These are phyloP conservation scores for Favolaschia claudopus DNA, from an alignment of 768 basidiomycete species.

Conservation along the genomic window DNA sequence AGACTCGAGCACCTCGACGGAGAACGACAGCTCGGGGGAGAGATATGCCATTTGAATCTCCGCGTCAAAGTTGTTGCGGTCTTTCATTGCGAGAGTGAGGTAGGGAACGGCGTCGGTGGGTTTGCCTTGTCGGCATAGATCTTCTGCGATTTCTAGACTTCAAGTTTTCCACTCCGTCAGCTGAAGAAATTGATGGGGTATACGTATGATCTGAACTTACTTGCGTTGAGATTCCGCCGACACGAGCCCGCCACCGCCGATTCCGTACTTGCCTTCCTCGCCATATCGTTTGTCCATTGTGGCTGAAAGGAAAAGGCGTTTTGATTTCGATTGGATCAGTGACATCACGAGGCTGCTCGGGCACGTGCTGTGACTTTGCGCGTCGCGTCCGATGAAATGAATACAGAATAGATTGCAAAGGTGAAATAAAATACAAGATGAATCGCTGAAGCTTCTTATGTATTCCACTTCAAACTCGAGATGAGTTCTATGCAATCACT, in stretches of 20 bases:
- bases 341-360: no score
- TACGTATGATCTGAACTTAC: constrained; percentile 23
- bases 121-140: constrained; percentile 40
- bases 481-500: no score
- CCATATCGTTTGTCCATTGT: constrained; percentile 32
- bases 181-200: neutral
- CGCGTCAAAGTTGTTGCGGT: constrained; percentile 50
- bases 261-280: constrained; percentile 31
- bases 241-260: constrained; percentile 38
- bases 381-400: no score
- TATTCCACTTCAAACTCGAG: no score
- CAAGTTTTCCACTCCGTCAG: neutral
- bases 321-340: no score
- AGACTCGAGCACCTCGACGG: constrained; percentile 35
- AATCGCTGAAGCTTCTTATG: no score
- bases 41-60: constrained; percentile 45
- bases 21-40: constrained; percentile 32
- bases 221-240: constrained; percentile 37
- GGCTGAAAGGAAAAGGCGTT: no score
- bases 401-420: no score
- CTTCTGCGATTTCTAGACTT: constrained; percentile 47
- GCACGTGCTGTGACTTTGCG: no score
- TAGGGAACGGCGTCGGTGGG: constrained; percentile 47
- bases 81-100: constrained; percentile 47
- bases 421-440: no score